phyloP scores from a whole-genome alignment of 169 alveolate genomes.

The Plasmodium vinckei region DNA sequence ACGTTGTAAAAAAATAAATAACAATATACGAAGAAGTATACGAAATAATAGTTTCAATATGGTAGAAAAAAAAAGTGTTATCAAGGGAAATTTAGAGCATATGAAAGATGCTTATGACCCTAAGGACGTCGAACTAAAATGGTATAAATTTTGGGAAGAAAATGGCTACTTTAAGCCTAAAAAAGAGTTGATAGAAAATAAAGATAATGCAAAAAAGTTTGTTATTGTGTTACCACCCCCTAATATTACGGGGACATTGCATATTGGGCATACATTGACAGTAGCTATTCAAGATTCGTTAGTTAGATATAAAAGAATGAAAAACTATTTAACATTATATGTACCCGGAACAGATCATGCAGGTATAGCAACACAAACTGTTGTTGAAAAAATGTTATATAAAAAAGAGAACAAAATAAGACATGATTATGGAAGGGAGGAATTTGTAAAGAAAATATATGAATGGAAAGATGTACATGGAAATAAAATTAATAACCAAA shows the following conservation, averaged over 20 bases:
- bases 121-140: constrained; percentile 94
- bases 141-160: constrained; percentile 97
- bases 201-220: constrained; percentile 86
- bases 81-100: constrained; percentile 49
- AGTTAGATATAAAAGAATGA: constrained; percentile 97
- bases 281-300: constrained; percentile 98
- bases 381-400: constrained; percentile 96
- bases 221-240: constrained; percentile 99
- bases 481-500: constrained; percentile 92
- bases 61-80: constrained; percentile 26
- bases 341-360: constrained; percentile 99
- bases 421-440: constrained; percentile 98
- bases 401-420: constrained; percentile 94
- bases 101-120: constrained; percentile 96
- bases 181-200: constrained; percentile 68
- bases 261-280: constrained; percentile 99
- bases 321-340: constrained; percentile 96
- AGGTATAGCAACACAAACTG: constrained; percentile 99
- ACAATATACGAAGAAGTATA: too few species aligned
- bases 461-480: constrained; percentile 99
- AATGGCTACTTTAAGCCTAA: constrained; percentile 88
- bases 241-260: constrained; percentile 99
- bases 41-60: neutral
- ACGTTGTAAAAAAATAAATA: too few species aligned
- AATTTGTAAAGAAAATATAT: constrained; percentile 95